Percentiles rank a stretch among this genome's conserved stretches.
Evolutionary conservation across 805 yeast species (phyloP).

Genomic region (Sugiyamaella marilandica): DNA sequence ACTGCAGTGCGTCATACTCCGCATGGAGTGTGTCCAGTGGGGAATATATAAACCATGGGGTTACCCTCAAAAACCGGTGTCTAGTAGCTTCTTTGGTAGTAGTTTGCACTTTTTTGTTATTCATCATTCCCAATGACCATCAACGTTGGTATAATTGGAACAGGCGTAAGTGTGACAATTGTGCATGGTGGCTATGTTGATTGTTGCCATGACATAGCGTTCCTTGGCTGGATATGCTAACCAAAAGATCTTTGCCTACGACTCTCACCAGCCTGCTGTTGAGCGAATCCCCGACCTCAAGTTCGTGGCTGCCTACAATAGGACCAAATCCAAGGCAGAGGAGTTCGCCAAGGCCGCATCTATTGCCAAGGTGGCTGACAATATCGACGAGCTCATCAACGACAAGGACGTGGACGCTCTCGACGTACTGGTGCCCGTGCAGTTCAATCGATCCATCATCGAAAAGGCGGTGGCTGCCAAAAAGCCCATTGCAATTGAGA

Average conservation of each 20-base stretch:
- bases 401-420: conserved; percentile 69
- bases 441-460: conserved; percentile 64
- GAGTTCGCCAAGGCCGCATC: conserved; percentile 64
- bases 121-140: conserved; percentile 25
- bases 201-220: background rate
- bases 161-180: conserved; percentile 22
- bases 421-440: conserved; percentile 88
- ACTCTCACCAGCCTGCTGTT: conserved; percentile 71
- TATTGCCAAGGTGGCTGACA: conserved; percentile 39
- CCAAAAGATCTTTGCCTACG: conserved; percentile 67
- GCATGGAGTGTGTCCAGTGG: no score
- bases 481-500: conserved; percentile 80
- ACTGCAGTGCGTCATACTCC: no score
- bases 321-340: conserved; percentile 81
- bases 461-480: conserved; percentile 63
- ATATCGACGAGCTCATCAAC: conserved; percentile 57
- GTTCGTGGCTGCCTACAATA: conserved; percentile 70
- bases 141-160: conserved; percentile 28
- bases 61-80: no score
- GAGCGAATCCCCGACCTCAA: conserved; percentile 45
- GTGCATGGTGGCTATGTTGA: background rate
- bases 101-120: background rate
- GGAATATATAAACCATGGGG: no score
- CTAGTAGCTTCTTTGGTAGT: no score
- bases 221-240: background rate